Evolutionary conservation across 2,329 filamentous ascomycete genomes (phyloP), one percentile per base, ranked within the genome.

Genomic region (Epichloe scottii): DNA sequence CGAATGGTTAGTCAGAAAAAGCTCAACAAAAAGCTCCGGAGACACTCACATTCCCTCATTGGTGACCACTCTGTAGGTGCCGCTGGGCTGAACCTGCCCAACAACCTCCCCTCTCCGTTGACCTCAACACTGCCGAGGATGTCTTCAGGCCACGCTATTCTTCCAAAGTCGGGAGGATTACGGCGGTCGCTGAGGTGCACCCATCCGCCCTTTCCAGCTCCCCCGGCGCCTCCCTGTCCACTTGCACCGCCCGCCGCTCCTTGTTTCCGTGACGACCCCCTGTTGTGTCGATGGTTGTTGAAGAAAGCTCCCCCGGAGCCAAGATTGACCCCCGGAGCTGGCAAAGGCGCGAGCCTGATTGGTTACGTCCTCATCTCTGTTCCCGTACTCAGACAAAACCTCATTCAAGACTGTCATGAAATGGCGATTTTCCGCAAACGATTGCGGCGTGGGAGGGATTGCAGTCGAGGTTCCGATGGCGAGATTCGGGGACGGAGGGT

Each of bases 41-140:
- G 26, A 39, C 46, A 77, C 81, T 78, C 63, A 84, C 80, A 85
- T 80, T 61, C 82, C 82, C 64, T 84, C 75, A 48, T 81, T 79
- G 1, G 81, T 85, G 48, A 85, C 59, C 33, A 84, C 68, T 38
- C 82, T 75, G 61, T 84, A 84, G 4, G 78, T 84, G 14, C 79
- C 78, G 54, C 79, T 82, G 1, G 73, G 68, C 63, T 81, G 73
- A 55, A 78, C 77, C 55, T 72, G 74, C 21, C 79, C 78, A 26
- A 82, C 68, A 48, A 84, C 76, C 30, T 74, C 62, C 0, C 82
- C 6, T 66, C 56, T 2, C 70, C 71, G 60, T 84, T 72, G 5
- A 85, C 82, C 60, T 84, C 77, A 40, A 85, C 72, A 55, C 81
- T 85, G 38, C 82, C 82, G 50, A 86, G 68, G 38, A 86, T 86